Evolutionary conservation across 2,329 filamentous ascomycete genomes (phyloP).

Genomic region (Colletotrichum cuscutae): DNA sequence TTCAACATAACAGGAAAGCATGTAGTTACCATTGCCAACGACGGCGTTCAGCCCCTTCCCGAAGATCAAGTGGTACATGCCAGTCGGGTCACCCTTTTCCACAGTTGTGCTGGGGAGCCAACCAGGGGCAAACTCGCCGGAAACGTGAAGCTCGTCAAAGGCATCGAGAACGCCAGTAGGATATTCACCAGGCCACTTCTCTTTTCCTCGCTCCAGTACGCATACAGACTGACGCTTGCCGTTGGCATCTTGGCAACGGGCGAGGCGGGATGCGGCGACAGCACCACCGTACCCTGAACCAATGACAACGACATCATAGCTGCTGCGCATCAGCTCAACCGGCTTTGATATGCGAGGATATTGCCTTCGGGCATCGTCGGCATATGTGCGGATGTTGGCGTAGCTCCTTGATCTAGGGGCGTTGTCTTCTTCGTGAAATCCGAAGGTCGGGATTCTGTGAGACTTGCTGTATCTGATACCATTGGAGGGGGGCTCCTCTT

Average conservation of each 20-base stretch:
- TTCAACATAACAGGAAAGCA: background rate
- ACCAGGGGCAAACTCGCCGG: slow-evolving; percentile 61
- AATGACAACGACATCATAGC: slow-evolving; percentile 74
- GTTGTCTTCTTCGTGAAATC: slow-evolving; percentile 45
- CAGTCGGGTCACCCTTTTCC: slow-evolving; percentile 64
- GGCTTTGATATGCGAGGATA: slow-evolving; percentile 67
- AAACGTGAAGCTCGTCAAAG: slow-evolving; percentile 64
- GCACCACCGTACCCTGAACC: slow-evolving; percentile 77
- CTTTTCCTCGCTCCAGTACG: slow-evolving; percentile 71
- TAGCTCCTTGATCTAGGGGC: slow-evolving; percentile 46
- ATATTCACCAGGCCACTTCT: slow-evolving; percentile 75
- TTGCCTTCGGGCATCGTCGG: slow-evolving; percentile 38
- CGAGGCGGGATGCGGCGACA: slow-evolving; percentile 73
- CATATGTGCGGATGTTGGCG: slow-evolving; percentile 42
- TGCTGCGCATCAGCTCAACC: slow-evolving; percentile 64
- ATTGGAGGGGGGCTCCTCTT: slow-evolving; percentile 32
- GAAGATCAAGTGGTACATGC: slow-evolving; percentile 71
- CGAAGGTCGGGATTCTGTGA: slow-evolving; percentile 42
- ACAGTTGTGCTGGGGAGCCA: slow-evolving; percentile 53
- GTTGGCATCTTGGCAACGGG: slow-evolving; percentile 56
- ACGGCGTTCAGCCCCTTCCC: slow-evolving; percentile 73
- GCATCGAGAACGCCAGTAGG: slow-evolving; percentile 60
- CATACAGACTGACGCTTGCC: slow-evolving; percentile 65
- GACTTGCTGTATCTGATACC: slow-evolving; percentile 36
- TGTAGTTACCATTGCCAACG: slow-evolving; percentile 62